phyloP scores from a whole-genome alignment of 148 eudicot genomes.

The Vaccinium myrtillus region DNA sequence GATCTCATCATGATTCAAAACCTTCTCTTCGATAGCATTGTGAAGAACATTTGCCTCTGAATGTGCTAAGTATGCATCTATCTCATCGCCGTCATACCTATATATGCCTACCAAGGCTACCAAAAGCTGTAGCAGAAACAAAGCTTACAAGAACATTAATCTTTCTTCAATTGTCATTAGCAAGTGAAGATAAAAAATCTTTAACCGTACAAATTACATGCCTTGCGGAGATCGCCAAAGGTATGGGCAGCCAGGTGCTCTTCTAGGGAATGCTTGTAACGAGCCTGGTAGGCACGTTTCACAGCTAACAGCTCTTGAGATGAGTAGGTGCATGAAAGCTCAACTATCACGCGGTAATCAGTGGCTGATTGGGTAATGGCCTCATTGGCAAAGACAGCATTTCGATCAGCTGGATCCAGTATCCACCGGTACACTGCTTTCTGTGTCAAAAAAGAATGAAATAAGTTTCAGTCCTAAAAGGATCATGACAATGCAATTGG shows the following conservation, averaged over 20 bases:
- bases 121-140: constrained; percentile 51
- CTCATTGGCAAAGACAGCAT: constrained; percentile 61
- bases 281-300: constrained; percentile 67
- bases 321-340: constrained; percentile 47
- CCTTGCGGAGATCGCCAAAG: constrained; percentile 66
- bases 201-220: constrained; percentile 1
- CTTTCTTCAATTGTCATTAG: background rate
- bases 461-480: background rate
- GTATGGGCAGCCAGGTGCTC: constrained; percentile 71
- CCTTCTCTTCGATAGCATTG: constrained; percentile 47
- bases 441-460: constrained; percentile 27
- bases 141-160: background rate
- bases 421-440: constrained; percentile 79
- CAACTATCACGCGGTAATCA: constrained; percentile 54
- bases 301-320: constrained; percentile 55
- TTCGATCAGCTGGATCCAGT: constrained; percentile 71
- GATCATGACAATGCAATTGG: background rate
- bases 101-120: constrained; percentile 62
- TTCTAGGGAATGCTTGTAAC: constrained; percentile 61
- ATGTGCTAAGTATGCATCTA: constrained; percentile 47
- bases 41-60: constrained; percentile 65
- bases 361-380: constrained; percentile 46
- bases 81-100: constrained; percentile 62
- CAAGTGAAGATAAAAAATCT: background rate
- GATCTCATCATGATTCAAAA: constrained; percentile 61